These are phyloP conservation scores for Tuber umbilicatum DNA, from an alignment of 495 filamentous ascomycete genomes.

Conservation along the genomic window DNA sequence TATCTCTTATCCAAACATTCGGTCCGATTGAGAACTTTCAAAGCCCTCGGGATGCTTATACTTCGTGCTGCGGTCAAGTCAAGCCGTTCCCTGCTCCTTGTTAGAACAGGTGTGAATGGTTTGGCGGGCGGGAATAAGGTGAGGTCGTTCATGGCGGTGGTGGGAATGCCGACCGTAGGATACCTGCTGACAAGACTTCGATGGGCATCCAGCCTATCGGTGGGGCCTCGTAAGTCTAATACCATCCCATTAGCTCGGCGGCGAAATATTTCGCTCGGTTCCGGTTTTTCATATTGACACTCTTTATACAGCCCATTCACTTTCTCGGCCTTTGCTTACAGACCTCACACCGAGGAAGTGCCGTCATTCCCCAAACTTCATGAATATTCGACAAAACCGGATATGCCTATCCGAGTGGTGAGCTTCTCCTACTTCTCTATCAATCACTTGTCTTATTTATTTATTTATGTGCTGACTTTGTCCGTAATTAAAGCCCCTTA, in stretches of 20 bases:
- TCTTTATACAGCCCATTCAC: background rate
- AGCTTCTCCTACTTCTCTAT: background rate
- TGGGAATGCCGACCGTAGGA: background rate
- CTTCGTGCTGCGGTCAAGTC: background rate
- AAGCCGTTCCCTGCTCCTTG: background rate
- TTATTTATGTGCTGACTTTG: background rate
- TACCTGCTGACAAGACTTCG: background rate
- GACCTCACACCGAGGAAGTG: background rate
- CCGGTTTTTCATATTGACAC: background rate
- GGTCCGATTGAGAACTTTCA: background rate
- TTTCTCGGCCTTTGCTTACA: background rate
- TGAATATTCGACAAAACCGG: background rate
- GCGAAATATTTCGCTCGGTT: background rate
- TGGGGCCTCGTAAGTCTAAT: background rate
- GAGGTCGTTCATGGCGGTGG: background rate
- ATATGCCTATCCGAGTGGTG: conserved; percentile 1
- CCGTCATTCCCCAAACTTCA: background rate
- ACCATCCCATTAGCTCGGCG: background rate
- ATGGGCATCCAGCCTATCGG: background rate
- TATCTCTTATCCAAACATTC: background rate
- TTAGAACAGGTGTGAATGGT: background rate
- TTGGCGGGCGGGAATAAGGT: background rate
- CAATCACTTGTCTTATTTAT: background rate
- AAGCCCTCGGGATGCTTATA: background rate
- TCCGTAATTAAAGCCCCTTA: background rate